These are phyloP conservation scores for Dictyostelium brefeldianum DNA, from an alignment of 78 protist genomes.

Conservation along the genomic window DNA sequence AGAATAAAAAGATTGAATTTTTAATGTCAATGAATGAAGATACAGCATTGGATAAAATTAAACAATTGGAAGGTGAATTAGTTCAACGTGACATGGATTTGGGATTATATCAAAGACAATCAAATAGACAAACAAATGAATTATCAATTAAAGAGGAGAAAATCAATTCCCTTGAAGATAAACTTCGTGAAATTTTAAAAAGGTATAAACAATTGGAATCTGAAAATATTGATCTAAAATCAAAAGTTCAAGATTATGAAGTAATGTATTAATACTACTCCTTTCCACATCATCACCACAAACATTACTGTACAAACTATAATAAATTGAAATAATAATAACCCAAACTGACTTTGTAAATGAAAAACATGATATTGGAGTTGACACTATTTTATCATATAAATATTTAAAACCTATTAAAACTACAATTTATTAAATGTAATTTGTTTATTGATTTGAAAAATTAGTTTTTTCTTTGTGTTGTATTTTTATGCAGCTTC, in stretches of 20 bases:
- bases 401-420: too few relatives aligned
- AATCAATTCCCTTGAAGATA: conserved; percentile 19
- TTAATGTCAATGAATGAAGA: not conserved
- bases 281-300: too few relatives aligned
- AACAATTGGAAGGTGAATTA: conserved; percentile 39
- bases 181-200: conserved; percentile 1
- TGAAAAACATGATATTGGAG: too few relatives aligned
- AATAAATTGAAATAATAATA: too few relatives aligned
- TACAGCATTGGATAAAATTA: conserved; percentile 26
- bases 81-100: conserved; percentile 51
- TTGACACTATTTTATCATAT: too few relatives aligned
- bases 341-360: too few relatives aligned
- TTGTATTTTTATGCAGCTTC: too few relatives aligned
- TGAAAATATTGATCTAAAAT: conserved; percentile 14
- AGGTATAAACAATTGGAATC: conserved; percentile 36
- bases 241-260: conserved; percentile 19
- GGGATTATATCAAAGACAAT: conserved; percentile 22
- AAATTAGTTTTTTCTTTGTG: too few relatives aligned
- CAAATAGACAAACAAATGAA: not conserved
- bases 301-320: too few relatives aligned
- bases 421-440: too few relatives aligned
- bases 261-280: conserved; percentile 44
- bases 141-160: conserved; percentile 31
- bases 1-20: conserved; percentile 34
- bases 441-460: too few relatives aligned